These are phyloP conservation scores for Saxispiralis lemnorum DNA, from an alignment of 495 filamentous ascomycete species.

Conservation along the genomic window DNA sequence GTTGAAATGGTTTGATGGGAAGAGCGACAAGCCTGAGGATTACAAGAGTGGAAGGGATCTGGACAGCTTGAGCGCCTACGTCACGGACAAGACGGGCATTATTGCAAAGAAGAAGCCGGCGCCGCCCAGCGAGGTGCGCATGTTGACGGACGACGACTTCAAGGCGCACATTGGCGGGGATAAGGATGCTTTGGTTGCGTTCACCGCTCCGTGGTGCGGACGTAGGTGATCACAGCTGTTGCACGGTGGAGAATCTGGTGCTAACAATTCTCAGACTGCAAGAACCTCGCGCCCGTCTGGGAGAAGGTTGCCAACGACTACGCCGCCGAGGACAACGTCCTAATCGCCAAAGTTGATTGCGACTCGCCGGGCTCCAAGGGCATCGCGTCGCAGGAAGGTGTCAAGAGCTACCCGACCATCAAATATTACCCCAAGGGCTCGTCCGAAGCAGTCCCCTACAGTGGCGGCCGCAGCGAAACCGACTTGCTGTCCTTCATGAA, in stretches of 20 bases:
- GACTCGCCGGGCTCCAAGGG: conserved; percentile 70
- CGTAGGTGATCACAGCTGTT: conserved; percentile 42
- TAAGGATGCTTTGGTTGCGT: conserved; percentile 85
- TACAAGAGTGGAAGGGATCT: conserved; percentile 79
- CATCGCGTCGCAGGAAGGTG: conserved; percentile 55
- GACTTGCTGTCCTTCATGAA: conserved; percentile 73
- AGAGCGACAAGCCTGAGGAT: conserved; percentile 70
- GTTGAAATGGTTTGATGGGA: conserved; percentile 95
- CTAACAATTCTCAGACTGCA: conserved; percentile 60
- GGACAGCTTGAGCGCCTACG: conserved; percentile 64
- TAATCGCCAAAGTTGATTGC: conserved; percentile 89
- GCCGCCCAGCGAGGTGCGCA: conserved; percentile 53
- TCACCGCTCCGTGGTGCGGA: conserved; percentile 94
- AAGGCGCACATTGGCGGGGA: conserved; percentile 60
- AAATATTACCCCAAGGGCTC: conserved; percentile 92
- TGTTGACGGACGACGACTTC: conserved; percentile 67
- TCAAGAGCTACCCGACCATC: conserved; percentile 84
- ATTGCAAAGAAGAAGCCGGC: conserved; percentile 55
- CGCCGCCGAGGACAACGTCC: conserved; percentile 50
- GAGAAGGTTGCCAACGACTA: conserved; percentile 76
- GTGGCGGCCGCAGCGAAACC: conserved; percentile 58
- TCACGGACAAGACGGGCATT: conserved; percentile 74
- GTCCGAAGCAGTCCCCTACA: conserved; percentile 52
- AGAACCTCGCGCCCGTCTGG: conserved; percentile 78
- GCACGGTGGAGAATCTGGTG: conserved; percentile 1